phyloP scores from a whole-genome alignment of 176 grass and related monocot species.

The Luzula sylvatica region DNA sequence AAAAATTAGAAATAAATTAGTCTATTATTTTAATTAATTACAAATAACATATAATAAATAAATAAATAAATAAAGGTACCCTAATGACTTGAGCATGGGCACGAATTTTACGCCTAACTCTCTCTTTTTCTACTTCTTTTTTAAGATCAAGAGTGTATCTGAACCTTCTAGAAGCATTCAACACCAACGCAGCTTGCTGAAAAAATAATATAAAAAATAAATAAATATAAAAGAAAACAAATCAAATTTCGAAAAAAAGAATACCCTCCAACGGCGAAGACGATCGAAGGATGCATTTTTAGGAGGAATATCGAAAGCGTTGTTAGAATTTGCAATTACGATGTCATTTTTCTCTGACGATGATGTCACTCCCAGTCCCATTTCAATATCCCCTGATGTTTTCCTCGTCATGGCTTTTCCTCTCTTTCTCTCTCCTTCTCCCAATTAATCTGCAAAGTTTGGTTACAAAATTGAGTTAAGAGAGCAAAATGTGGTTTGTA shows the following conservation, averaged over 20 bases:
- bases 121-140: constrained; percentile 45
- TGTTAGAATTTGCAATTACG: not conserved
- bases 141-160: constrained; percentile 58
- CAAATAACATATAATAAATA: constrained; percentile 7
- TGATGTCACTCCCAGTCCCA: no score
- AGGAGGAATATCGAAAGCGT: constrained; percentile 39
- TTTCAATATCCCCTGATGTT: no score
- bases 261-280: constrained; percentile 47
- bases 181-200: constrained; percentile 54
- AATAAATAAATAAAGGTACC: no score
- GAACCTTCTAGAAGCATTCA: constrained; percentile 56
- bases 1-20: constrained; percentile 23
- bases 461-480: no score
- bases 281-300: constrained; percentile 43
- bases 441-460: no score
- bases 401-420: no score
- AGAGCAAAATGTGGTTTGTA: no score
- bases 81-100: constrained; percentile 64
- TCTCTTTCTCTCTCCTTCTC: no score
- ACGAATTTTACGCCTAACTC: constrained; percentile 37
- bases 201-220: constrained; percentile 8
- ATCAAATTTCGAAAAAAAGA: not conserved
- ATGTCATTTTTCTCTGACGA: no score
- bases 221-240: not conserved
- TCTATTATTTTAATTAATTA: no score